Evolutionary conservation across 2,329 filamentous ascomycete genomes (phyloP), one percentile per base, ranked within the genome.

Genomic region (Phoma sp.): DNA sequence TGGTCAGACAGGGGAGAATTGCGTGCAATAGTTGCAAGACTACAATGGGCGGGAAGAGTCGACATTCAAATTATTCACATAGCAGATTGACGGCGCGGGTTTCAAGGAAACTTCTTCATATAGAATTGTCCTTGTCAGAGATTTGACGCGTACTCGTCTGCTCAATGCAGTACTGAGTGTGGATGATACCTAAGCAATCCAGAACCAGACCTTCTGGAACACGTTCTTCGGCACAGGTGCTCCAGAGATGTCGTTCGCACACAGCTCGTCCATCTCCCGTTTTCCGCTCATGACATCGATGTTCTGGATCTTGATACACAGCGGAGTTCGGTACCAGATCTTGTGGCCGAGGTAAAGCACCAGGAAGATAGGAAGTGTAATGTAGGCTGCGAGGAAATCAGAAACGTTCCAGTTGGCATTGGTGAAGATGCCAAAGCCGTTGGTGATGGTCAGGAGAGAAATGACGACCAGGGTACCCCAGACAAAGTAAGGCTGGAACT

Each of bases 381-480:
- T 79, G 55, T 83, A 82, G 1, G 78, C 77, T 0, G 81, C 82
- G 17, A 84, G 61, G 56, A 84, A 84, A n/a, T 78, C 76, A n/a
- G 78, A 66, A 0, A 76, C 73, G 33, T 58, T 64, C 72, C 80
- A 84, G 0, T 73, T 74, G 46, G 56, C 62, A 11, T 68, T 68
- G 28, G 74, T 74, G 56, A 92, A 92, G 0, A 89, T 88, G 7
- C 71, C 67, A 42, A 74, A 74, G 9, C 72, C 72, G 42, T 73
- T 74, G 34, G 71, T 74, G 18, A 74, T 52, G 1, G 70, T 73
- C 21, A 74, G 58, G 1, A 74, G 40, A 18, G 53, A 56, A 5
- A 74, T 45, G 86, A 76, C 66, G 81, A 84, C 60, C 72, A 75
- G 78, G 84, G 84, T 83, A 14, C 79, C 75, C 59, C 81, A 87